A percentile compares a stretch with the other conserved stretches of the same genome.
These are phyloP conservation scores for Phytophthora crassamura DNA, from an alignment of 352 stramenopile species.

Conservation along the genomic window DNA sequence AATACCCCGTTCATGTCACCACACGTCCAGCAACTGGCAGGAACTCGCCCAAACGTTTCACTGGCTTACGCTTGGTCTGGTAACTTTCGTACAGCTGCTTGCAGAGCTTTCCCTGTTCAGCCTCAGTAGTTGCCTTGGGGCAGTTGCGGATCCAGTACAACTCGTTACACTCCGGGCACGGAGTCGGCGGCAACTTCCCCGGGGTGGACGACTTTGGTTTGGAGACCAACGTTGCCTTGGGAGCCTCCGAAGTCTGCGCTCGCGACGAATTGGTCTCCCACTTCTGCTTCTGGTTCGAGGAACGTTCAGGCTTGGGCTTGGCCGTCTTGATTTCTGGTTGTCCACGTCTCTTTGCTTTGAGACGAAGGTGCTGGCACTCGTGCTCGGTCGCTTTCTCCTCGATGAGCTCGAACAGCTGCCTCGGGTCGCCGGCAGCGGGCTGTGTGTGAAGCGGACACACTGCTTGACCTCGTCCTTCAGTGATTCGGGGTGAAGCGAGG, in stretches of 20 bases:
- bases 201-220: not conserved
- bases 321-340: not conserved
- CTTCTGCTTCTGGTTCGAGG: not conserved
- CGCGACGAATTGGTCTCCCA: not conserved
- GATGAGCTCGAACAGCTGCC: too few species aligned
- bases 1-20: slow-evolving; percentile 8
- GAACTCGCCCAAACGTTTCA: slow-evolving; percentile 7
- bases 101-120: not conserved
- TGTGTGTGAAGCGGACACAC: slow-evolving; percentile 4
- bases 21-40: not conserved
- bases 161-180: slow-evolving; percentile 11
- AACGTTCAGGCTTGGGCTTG: not conserved
- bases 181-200: slow-evolving; percentile 4
- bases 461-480: slow-evolving; percentile 21
- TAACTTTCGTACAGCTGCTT: not conserved
- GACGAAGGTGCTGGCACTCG: slow-evolving; percentile 3
- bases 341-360: slow-evolving; percentile 7
- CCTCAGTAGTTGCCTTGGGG: not conserved
- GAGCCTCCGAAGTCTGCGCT: not conserved
- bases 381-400: slow-evolving; percentile 14
- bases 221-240: not conserved
- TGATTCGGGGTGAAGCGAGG: not conserved
- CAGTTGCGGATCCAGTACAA: slow-evolving; percentile 16
- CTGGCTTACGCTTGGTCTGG: not conserved
- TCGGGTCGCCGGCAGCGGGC: not conserved